Base-by-base conservation (phyloP, 106 monocot species). In the Dactylorhiza incarnata region DNA sequence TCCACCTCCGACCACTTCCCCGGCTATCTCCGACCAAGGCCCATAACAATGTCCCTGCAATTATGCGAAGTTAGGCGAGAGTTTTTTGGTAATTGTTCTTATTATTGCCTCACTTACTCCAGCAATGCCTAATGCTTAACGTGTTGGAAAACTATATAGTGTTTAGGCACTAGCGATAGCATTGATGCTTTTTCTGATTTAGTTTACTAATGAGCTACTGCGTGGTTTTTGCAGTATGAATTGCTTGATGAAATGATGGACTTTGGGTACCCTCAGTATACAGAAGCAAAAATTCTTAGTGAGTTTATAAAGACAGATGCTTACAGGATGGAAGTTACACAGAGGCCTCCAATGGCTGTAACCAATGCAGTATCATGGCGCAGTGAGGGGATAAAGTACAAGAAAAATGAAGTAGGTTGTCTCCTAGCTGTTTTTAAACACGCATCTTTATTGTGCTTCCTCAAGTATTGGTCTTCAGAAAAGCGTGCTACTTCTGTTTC, bases 281-380 rank as follows among this genome's bases (percentile, higher is more conserved):
- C 95, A 0, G 95, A 95, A 83, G 95, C 95, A 17, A 95, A 92
- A 67, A 95, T 95, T 69, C 83, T 95, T 11, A 90, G 95, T 79
- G 95, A 95, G 77, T 95, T 95, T 66, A 95, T 95, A 62, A 92
- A 95, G 83, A 95, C 92, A 24, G 95, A 95, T 86, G 95, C 95
- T 47, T 95, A 95, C 76, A 85, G 90, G 83, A 92, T 95, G 95
- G 95, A 95, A 76, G 95, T 95, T 20, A 79, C 82, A 14, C 95
- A 95, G 62, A 90, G 92, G 77, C 95, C 95, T 76, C 95, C 95
- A 6, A 95, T 95, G 95, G 95, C 95, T 49, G 92, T 95, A 22
- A 95, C 95, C 72, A 95, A 95, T 82, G 95, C 95, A n/a, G 95
- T 95, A 46, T 95, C 95, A 62, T 95, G 95, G 95, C 86, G 95